These are phyloP conservation scores for Boechera divaricarpa DNA, from an alignment of 345 rosid genomes.

Conservation along the genomic window DNA sequence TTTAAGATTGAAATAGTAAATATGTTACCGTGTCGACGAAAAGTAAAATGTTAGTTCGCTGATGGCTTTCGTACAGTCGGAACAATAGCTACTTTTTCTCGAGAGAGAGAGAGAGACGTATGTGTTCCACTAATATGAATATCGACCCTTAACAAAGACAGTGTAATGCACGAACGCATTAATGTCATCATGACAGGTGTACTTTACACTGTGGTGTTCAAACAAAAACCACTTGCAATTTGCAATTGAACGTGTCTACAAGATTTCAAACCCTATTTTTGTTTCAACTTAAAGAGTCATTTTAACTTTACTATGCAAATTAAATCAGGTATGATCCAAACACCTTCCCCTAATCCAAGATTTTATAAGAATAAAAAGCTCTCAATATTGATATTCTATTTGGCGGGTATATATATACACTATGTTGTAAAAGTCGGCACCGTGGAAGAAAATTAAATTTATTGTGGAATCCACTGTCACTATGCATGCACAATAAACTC, in stretches of 20 bases:
- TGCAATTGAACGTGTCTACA: slow-evolving; percentile 4
- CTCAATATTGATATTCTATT: neutral
- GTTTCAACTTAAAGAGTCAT: neutral
- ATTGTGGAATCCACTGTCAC: too few species aligned
- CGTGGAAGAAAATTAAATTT: too few species aligned
- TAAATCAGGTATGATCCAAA: neutral
- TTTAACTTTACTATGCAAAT: neutral
- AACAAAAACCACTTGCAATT: slow-evolving; percentile 1
- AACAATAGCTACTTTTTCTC: neutral
- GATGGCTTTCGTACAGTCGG: neutral
- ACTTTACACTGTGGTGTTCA: slow-evolving; percentile 6
- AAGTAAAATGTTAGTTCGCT: neutral
- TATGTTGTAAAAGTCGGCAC: too few species aligned
- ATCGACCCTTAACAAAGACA: slow-evolving; percentile 4
- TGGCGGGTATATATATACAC: neutral
- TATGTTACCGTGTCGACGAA: slow-evolving; percentile 2
- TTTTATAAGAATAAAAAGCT: neutral
- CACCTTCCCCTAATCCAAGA: neutral
- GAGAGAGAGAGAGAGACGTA: slow-evolving; percentile 17
- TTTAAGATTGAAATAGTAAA: neutral
- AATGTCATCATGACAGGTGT: slow-evolving; percentile 17
- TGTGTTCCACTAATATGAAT: slow-evolving; percentile 11
- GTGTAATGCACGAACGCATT: slow-evolving; percentile 26
- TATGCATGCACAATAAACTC: too few species aligned
- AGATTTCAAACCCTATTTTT: neutral